Evolutionary conservation across 2,329 filamentous ascomycete genomes (phyloP), one percentile per base, ranked within the genome.

Genomic region (Curvularia verruculosa): DNA sequence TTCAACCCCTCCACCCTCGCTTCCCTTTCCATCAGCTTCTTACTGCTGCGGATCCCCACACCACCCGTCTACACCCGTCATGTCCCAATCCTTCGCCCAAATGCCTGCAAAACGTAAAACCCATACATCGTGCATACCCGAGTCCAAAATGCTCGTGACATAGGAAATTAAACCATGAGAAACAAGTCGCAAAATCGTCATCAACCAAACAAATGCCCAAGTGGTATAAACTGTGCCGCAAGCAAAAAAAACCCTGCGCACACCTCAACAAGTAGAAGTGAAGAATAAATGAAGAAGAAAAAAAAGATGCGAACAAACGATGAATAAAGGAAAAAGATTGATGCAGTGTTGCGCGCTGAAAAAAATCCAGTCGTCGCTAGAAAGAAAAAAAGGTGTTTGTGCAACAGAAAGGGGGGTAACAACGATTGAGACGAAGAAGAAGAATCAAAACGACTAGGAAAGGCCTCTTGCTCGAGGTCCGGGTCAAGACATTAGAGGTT

Each of bases 401-500:
- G 29, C 29, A 31, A 41, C 39, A 41, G 3, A 19, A 12, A 41
- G 13, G 19, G 19, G 28, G n/a, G 6, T 28, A n/a, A 28, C 24
- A 12, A 44, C 10, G 24, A 29, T 29, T 15, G 64, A 65, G 56
- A 60, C 60, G 55, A 60, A 53, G 65, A 60, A 53, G 65, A 50
- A 61, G 54, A 58, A 60, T 52, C 59, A 49, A 67, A 36, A 61
- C 56, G 56, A 60, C 46, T 72, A 68, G 61, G 64, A 68, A 70
- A 66, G 43, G 54, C 67, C 65, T 62, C 59, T 48, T n/a, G 56
- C 23, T 56, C 41, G 64, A 57, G 59, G 67, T 56, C 21, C 12
- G 53, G 53, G 61, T 64, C 63, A 69, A 75, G 67, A 75, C 70
- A 74, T 75, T 74, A 75, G 58, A 65, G 56, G 56, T 72, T 69